Evolutionary conservation across 176 grass and related monocot genomes (phyloP).

Genomic region (Tuctoria greenei): DNA sequence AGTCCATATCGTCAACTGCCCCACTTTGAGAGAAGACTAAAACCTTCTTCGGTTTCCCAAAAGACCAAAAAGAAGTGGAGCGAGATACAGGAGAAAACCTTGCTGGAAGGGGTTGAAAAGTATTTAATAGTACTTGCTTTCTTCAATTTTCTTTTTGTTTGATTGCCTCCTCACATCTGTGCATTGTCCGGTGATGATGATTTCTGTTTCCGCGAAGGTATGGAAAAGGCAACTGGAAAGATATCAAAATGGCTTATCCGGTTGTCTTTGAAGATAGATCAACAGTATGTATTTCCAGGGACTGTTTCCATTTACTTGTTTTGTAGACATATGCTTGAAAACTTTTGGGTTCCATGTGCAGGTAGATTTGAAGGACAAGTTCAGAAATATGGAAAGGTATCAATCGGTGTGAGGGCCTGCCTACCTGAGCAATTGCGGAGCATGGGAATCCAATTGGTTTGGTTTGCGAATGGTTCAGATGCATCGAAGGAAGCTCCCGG

Average conservation of each 20-base stretch:
- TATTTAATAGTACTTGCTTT: background rate
- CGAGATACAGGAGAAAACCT: slow-evolving; percentile 22
- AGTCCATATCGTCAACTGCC: slow-evolving; percentile 14
- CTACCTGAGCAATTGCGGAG: background rate
- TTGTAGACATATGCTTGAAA: background rate
- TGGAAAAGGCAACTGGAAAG: slow-evolving; percentile 47
- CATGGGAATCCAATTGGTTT: background rate
- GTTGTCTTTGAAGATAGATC: slow-evolving; percentile 40
- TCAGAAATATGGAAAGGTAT: slow-evolving; percentile 40
- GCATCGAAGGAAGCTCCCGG: too few relatives aligned
- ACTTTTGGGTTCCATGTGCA: slow-evolving; percentile 4
- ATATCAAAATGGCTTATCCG: slow-evolving; percentile 52
- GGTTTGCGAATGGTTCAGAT: background rate
- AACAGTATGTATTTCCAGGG: slow-evolving; percentile 13
- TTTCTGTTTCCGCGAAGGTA: slow-evolving; percentile 24
- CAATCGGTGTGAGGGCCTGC: background rate
- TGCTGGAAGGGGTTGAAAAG: slow-evolving; percentile 46
- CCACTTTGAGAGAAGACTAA: background rate
- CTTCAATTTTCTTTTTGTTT: background rate
- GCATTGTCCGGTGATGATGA: background rate
- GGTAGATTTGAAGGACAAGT: slow-evolving; percentile 57
- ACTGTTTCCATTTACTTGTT: background rate
- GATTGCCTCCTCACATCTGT: background rate
- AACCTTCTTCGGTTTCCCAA: slow-evolving; percentile 5
- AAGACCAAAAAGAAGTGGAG: slow-evolving; percentile 45